A percentile compares a stretch with the other conserved stretches of the same genome.
Evolutionary conservation across 352 stramenopile genomes (phyloP).

Genomic region (Phytopythium mirpurense): DNA sequence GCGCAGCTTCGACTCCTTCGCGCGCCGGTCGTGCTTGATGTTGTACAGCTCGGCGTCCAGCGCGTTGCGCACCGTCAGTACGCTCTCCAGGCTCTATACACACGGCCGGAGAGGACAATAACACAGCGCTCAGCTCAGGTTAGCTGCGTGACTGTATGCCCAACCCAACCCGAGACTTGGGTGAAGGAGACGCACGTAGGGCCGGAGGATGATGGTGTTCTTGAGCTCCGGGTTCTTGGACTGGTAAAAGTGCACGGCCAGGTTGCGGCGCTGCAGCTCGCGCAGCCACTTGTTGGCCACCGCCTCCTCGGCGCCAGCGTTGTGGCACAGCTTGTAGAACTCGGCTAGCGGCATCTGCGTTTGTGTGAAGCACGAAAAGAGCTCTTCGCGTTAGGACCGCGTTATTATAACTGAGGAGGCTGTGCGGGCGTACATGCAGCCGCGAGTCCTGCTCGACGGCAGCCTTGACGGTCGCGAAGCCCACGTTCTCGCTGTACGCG

Average conservation of each 20-base stretch:
- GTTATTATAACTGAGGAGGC: too few relatives aligned
- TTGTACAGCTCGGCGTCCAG: constrained; percentile 74
- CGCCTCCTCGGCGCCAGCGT: constrained; percentile 54
- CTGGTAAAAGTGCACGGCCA: constrained; percentile 71
- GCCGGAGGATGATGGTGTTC: constrained; percentile 60
- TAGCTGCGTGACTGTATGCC: too few relatives aligned
- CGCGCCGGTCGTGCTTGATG: constrained; percentile 56
- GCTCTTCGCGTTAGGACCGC: background rate
- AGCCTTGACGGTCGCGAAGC: constrained; percentile 62
- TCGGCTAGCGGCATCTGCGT: constrained; percentile 57
- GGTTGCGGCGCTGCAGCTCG: constrained; percentile 68
- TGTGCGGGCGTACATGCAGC: constrained; percentile 41
- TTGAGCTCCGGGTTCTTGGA: constrained; percentile 63
- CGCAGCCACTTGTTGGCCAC: constrained; percentile 75
- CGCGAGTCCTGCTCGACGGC: constrained; percentile 54
- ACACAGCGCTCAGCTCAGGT: too few relatives aligned
- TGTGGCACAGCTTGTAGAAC: constrained; percentile 72
- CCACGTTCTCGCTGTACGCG: constrained; percentile 35
- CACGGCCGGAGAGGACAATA: background rate
- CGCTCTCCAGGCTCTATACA: constrained; percentile 58
- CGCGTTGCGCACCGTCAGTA: constrained; percentile 61
- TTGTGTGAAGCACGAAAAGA: too few relatives aligned
- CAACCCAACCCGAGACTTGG: too few relatives aligned
- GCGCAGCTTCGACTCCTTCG: constrained; percentile 43
- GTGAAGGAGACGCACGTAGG: constrained; percentile 29